These are phyloP conservation scores for Fusarium decemcellulare DNA, from an alignment of 2,329 filamentous ascomycete species.

Conservation along the genomic window DNA sequence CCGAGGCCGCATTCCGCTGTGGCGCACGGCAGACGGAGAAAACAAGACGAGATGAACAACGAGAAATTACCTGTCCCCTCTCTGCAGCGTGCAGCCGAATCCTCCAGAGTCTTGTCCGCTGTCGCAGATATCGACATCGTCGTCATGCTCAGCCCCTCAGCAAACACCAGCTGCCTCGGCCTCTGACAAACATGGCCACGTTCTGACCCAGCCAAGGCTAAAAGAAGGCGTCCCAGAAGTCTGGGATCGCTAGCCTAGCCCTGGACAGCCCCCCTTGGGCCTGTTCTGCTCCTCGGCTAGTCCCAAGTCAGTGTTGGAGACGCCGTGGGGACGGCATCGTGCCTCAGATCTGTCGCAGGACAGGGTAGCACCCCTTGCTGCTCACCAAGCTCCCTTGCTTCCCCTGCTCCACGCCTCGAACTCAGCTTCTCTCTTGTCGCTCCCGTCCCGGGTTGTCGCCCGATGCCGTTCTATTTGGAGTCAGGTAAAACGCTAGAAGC, in stretches of 20 bases:
- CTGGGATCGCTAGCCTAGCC: slow-evolving; percentile 33
- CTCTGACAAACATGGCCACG: slow-evolving; percentile 9
- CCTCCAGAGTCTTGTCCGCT: slow-evolving; percentile 10
- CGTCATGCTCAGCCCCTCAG: slow-evolving; percentile 25
- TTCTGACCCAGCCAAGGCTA: slow-evolving; percentile 22
- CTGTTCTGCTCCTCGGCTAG: slow-evolving; percentile 21
- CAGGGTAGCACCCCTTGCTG: slow-evolving; percentile 52
- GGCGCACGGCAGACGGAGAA: not conserved
- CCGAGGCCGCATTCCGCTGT: slow-evolving; percentile 20
- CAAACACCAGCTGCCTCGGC: slow-evolving; percentile 9
- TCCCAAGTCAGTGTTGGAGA: slow-evolving; percentile 34
- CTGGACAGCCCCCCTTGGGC: not conserved
- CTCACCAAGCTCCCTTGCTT: slow-evolving; percentile 36
- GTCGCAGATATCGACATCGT: slow-evolving; percentile 12
- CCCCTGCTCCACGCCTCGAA: slow-evolving; percentile 32
- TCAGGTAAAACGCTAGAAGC: slow-evolving; percentile 43
- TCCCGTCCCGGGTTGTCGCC: slow-evolving; percentile 30
- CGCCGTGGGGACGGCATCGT: slow-evolving; percentile 48
- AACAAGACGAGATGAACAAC: slow-evolving; percentile 3
- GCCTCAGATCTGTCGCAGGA: slow-evolving; percentile 65
- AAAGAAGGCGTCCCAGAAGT: slow-evolving; percentile 35
- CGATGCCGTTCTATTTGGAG: slow-evolving; percentile 36
- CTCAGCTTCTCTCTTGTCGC: slow-evolving; percentile 36
- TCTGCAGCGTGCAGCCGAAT: not conserved
- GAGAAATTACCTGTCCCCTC: slow-evolving; percentile 4